phyloP scores from a whole-genome alignment of 2,329 filamentous ascomycete species.

The Xylaria sp. region DNA sequence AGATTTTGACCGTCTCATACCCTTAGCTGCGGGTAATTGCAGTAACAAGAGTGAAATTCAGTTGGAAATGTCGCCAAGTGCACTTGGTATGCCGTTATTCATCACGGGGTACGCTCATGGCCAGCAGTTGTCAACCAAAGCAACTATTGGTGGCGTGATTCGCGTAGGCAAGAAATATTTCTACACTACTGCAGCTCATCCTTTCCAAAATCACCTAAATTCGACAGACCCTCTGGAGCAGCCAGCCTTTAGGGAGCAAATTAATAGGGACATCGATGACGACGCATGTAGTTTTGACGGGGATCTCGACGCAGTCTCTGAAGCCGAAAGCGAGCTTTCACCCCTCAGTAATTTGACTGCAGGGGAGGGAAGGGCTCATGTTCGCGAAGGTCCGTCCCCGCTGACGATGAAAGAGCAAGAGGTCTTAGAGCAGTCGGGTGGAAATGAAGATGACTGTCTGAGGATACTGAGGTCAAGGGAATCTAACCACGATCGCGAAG shows the following conservation, averaged over 20 bases:
- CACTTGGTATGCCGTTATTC: slow-evolving; percentile 1
- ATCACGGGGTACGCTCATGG: background rate
- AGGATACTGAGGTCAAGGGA: background rate
- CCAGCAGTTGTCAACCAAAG: slow-evolving; percentile 3
- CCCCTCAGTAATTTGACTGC: background rate
- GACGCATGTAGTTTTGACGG: slow-evolving; percentile 17
- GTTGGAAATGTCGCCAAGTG: background rate
- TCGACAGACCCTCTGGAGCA: background rate
- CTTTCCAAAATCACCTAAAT: background rate
- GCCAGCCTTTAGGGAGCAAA: background rate
- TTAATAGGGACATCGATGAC: background rate
- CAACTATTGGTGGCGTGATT: slow-evolving; percentile 15
- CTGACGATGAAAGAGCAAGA: slow-evolving; percentile 4
- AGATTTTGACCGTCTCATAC: slow-evolving; percentile 10
- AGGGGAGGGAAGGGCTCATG: background rate
- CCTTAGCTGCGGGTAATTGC: slow-evolving; percentile 1
- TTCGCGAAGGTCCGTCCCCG: background rate
- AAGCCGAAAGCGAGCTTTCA: background rate
- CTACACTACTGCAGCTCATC: slow-evolving; percentile 12
- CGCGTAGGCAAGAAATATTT: slow-evolving; percentile 9
- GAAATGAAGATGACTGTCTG: background rate
- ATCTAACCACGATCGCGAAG: background rate
- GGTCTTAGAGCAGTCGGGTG: background rate
- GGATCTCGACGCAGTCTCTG: background rate
- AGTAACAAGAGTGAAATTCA: background rate